Base-by-base conservation (phyloP, 1,284 basidiomycete species). In the Apiotrichum veenhuisii region DNA sequence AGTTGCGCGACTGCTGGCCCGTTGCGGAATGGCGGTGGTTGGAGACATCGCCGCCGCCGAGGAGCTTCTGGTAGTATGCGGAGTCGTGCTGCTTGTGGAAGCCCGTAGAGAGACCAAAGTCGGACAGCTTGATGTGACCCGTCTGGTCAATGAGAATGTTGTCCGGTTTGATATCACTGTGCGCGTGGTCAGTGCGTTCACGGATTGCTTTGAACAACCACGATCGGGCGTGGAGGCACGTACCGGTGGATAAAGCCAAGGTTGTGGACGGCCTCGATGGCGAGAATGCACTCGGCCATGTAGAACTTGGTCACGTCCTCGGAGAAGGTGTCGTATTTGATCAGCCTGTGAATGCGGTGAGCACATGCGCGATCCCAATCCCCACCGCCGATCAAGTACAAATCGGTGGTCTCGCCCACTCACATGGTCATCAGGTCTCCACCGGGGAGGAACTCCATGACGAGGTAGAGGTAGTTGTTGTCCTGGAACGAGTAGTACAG, bases 401-500 rank as follows among this genome's bases (percentile, higher is more conserved):
- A 15, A 12, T 1, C n/a, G 37, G 25, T 38, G 12, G 30, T 26
- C 14, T n/a, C 17, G 7, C 10, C 44, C 30, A 64, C 73, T 66
- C 43, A 79, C 77, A 79, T 77, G 18, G 77, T 84, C 95, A 98
- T 98, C 60, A 98, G 81, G 77, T 98, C 95, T 23, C 95, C 95
- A 45, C 95, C 95, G 30, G 95, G 94, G 54, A 98, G 81, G 80
- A 98, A 98, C 77, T 98, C 95, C 95, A 98, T 98, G 80, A 98
- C 88, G 63, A 98, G 84, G 78, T 98, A 98, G 40, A 98, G 85
- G 73, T 95, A 97, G 55, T 91, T 82, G 2, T 89, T 84, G 75
- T 98, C 95, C 77, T 98, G 95, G 84, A 98, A 98, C 47, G 95
- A 98, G 78, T 98, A 98, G 82, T 90, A 98, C 7, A 98, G 82